Base-by-base conservation (phyloP, 2,329 filamentous ascomycete species). In the Fusarium mangiferae region DNA sequence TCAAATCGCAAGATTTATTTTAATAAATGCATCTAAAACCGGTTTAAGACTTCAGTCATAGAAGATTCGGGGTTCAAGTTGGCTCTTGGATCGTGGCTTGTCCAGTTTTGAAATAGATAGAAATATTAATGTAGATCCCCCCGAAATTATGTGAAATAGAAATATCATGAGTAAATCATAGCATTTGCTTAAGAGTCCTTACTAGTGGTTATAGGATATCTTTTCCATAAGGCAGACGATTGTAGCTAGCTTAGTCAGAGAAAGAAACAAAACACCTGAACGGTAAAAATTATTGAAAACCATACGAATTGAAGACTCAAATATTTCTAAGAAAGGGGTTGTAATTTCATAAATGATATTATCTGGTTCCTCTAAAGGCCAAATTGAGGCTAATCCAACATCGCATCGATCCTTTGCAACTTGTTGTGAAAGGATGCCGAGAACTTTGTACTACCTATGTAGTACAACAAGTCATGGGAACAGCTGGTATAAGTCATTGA, bases 21-120 rank as follows among this genome's bases (percentile, higher is more conserved):
- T 36, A 20, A 1, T 4, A 33, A 20, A 12, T 5, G 7, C 48
- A 15, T 24, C 3, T 35, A 4, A 9, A 20, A 10, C 30, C 0
- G 13, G 9, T 7, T 26, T 14, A 52, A 3, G 30, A 26, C 18
- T 52, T 20, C 5, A 20, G 49, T 15, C 17, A 13, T 13, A 8
- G 35, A 20, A 3, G 17, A 15, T 36, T 52, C 13, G n/a, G 49
- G 12, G 6, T 24, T 20, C 11, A 15, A 13, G n/a, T 6, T 36
- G 5, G 20, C 30, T 35, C n/a, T 11, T 35, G 7, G 7, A 20
- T 20, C 18, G 12, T 15, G 6, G 12, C 17, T 11, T 20, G 6
- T 17, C 24, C 8, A 39, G 11, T 22, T 55, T 55, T n/a, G 51
- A 55, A 41, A 28, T n/a, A 14, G 10, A 39, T n/a, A 28, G 35